Base-by-base conservation (phyloP, 2,329 filamentous ascomycete genomes). In the Aureobasidium musti region DNA sequence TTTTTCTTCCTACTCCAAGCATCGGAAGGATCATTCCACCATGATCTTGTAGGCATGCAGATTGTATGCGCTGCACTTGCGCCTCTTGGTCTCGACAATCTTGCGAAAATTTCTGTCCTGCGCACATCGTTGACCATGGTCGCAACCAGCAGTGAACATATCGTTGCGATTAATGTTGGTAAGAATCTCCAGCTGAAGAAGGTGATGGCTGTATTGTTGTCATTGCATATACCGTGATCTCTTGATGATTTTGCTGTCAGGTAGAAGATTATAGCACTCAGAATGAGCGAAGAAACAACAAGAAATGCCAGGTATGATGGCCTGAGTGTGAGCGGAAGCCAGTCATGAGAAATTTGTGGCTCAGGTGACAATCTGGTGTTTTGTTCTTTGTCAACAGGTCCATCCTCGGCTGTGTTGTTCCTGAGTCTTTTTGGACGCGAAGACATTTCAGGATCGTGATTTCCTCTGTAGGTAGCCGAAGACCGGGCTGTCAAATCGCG, bases 81-180 rank as follows among this genome's bases (percentile, higher is more conserved):
- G 10, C 49, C 49, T 19, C 10, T 33, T 14, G 49, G 49, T 1
- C 5, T 52, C 28, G 49, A 52, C 49, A 52, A 19, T 8, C 49
- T 26, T 3, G 52, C 33, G 13, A 56, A 56, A 19, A 56, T n/a
- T 14, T 57, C 54, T 21, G 37, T 57, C 23, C 54, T 41, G 6
- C 54, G 54, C 2, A 57, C 54, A 57, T 57, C 54, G 54, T 43
- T 57, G 37, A 43, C 21, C 54, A 57, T 7, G 19, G 21, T 26
- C 8, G 54, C 54, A 28, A 57, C 26, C 6, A 57, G 39, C 21
- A 57, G 7, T n/a, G 21, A 26, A n/a, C 30, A 57, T 2, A 57
- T 30, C 1, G 54, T 57, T 10, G 54, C 54, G 1, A 43, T 2
- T 43, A 57, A 19, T 17, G 54, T 57, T 17, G 54, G 54, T n/a